These are phyloP conservation scores for Debaryomyces castellii DNA, from an alignment of 805 yeast species.

Conservation along the genomic window DNA sequence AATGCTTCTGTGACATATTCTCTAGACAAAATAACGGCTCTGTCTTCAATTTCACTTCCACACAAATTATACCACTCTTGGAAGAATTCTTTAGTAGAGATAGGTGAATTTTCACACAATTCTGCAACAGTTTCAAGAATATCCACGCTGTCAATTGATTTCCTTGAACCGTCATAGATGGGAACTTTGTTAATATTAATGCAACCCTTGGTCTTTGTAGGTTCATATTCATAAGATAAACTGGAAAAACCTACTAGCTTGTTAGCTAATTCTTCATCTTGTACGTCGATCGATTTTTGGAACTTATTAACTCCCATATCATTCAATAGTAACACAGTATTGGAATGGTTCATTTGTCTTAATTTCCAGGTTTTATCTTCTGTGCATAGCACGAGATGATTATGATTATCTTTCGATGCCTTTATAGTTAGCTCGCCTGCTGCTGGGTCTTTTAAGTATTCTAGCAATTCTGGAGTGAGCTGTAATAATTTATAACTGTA, in stretches of 20 bases:
- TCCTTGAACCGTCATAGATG: conserved; percentile 15
- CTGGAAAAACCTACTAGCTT: conserved; percentile 26
- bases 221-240: conserved; percentile 36
- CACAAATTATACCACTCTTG: conserved; percentile 50
- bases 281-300: conserved; percentile 1
- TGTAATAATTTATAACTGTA: conserved; percentile 50
- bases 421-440: conserved; percentile 33
- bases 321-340: conserved; percentile 63
- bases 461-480: conserved; percentile 48
- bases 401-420: conserved; percentile 28
- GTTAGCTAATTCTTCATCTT: neutral
- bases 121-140: conserved; percentile 19
- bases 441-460: conserved; percentile 24
- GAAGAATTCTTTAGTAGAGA: conserved; percentile 55
- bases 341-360: conserved; percentile 83
- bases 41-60: conserved; percentile 56
- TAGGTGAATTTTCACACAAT: conserved; percentile 46
- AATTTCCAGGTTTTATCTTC: conserved; percentile 57
- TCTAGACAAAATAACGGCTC: conserved; percentile 30
- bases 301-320: conserved; percentile 13
- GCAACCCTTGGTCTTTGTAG: conserved; percentile 20
- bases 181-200: conserved; percentile 33
- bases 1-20: conserved; percentile 25
- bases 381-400: conserved; percentile 62
- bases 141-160: neutral